Base-by-base conservation (phyloP, 768 basidiomycete genomes). In the Albatrellus ellisii region DNA sequence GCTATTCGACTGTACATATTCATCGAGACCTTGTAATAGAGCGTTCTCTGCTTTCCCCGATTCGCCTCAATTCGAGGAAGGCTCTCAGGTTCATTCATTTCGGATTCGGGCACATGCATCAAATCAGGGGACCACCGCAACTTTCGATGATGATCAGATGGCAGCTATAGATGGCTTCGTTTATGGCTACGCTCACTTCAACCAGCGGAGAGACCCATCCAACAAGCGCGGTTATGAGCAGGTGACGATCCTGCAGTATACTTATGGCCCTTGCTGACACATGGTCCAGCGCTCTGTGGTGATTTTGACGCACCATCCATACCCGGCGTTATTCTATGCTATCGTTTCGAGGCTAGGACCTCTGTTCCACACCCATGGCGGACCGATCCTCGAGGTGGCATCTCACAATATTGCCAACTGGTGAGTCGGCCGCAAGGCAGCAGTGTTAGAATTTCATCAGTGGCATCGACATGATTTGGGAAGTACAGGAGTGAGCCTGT, bases 11-110 rank as follows among this genome's bases (percentile, higher is more conserved):
- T 26, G 1, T 25, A 41, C 26, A 26, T 39, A 36, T 43, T 48
- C 41, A 56, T 21, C 20, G 35, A 24, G 6, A 42, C 17, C 18
- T 34, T 15, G 29, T 34, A 2, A 38, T 48, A 95, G 91, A 42
- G 86, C 90, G 2, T 97, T 97, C 58, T 86, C 84, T 6, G 77
- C 88, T 1, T 90, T 97, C 53, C 91, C 91, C 0, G 91, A 97
- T 55, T 89, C 89, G 0, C 62, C 77, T 1, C 77, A 86, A 42
- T 88, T 88, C 44, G 78, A 85, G 35, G 79, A 92, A 55, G 89
- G 89, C 5, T 76, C 77, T 0, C 78, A 86, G 54, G 68, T 71
- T 1, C 89, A 94, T 58, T 89, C 86, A 0, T 94, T 94, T 63
- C 78, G 90, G 38, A 73, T 94, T 41, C 75, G 86, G 52, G 65